Evolutionary conservation across 768 basidiomycete genomes (phyloP).

Genomic region (Neoboletus magnificus): DNA sequence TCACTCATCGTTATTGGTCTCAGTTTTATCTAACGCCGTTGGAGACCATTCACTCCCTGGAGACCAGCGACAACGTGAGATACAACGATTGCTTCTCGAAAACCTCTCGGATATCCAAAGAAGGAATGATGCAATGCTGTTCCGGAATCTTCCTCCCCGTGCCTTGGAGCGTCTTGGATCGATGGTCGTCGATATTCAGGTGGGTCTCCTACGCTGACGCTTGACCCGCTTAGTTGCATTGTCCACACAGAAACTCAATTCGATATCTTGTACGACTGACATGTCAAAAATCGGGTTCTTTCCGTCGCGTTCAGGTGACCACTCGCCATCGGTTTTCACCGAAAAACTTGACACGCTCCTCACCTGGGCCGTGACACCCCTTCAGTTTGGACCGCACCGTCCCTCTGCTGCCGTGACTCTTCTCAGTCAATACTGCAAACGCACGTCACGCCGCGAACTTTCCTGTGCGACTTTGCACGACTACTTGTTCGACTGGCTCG

Average conservation of each 20-base stretch:
- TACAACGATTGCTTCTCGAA: slow-evolving; percentile 49
- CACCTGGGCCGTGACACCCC: slow-evolving; percentile 76
- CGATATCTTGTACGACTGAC: slow-evolving; percentile 64
- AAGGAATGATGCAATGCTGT: slow-evolving; percentile 80
- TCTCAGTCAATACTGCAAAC: slow-evolving; percentile 59
- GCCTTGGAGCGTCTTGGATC: slow-evolving; percentile 58
- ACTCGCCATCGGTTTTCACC: slow-evolving; percentile 45
- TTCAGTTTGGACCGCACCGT: slow-evolving; percentile 81
- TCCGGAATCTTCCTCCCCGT: slow-evolving; percentile 61
- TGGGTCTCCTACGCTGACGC: slow-evolving; percentile 8
- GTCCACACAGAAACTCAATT: slow-evolving; percentile 63
- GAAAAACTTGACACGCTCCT: slow-evolving; percentile 71
- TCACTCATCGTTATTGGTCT: slow-evolving; percentile 40
- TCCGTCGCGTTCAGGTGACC: slow-evolving; percentile 35
- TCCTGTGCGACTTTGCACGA: slow-evolving; percentile 66
- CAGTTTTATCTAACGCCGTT: slow-evolving; percentile 43
- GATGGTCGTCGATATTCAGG: slow-evolving; percentile 55
- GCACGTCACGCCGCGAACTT: slow-evolving; percentile 61
- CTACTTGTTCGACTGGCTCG: slow-evolving; percentile 78
- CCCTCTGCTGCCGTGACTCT: slow-evolving; percentile 72
- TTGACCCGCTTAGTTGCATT: neutral
- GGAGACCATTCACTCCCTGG: slow-evolving; percentile 20
- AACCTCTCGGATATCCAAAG: slow-evolving; percentile 67
- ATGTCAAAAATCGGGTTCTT: slow-evolving; percentile 60
- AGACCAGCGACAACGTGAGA: slow-evolving; percentile 37